These are phyloP conservation scores for Heterobasidion parviporum DNA, from an alignment of 1,284 basidiomycete genomes.

Conservation along the genomic window DNA sequence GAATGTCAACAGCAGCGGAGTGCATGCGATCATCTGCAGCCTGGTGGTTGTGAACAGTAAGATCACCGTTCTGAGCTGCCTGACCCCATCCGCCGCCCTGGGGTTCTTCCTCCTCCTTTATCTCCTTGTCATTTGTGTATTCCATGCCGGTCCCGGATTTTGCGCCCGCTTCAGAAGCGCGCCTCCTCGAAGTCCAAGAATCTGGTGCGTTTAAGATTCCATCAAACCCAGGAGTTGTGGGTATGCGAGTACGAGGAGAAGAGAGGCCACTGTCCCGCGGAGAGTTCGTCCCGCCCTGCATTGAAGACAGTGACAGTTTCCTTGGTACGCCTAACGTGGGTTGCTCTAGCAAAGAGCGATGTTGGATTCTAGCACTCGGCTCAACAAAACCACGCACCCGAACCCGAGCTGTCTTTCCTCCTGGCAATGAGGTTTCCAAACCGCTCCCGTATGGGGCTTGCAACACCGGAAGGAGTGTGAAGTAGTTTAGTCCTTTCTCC, in stretches of 20 bases:
- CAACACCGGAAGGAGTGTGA: conserved; percentile 36
- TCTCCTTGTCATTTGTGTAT: too few relatives aligned
- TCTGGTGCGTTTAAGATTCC: conserved; percentile 62
- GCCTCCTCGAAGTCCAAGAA: conserved; percentile 54
- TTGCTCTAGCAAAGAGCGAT: conserved; percentile 30
- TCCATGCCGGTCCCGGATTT: background rate
- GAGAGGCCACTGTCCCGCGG: conserved; percentile 51
- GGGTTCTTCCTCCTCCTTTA: too few relatives aligned
- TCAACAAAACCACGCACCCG: conserved; percentile 9
- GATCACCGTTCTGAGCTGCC: too few relatives aligned
- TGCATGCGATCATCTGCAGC: too few relatives aligned
- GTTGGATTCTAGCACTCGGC: background rate
- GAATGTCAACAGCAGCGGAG: too few relatives aligned
- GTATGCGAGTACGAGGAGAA: conserved; percentile 60
- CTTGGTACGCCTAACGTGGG: conserved; percentile 40
- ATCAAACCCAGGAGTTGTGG: conserved; percentile 54
- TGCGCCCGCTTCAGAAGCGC: background rate
- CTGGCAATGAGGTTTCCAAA: conserved; percentile 51
- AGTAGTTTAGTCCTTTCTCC: conserved; percentile 52
- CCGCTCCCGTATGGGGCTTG: conserved; percentile 57
- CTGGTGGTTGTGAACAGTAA: too few relatives aligned
- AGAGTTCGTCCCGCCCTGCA: conserved; percentile 39
- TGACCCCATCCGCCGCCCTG: too few relatives aligned
- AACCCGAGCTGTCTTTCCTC: conserved; percentile 64
- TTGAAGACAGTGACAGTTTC: conserved; percentile 62